Evolutionary conservation across 2,329 filamentous ascomycete genomes (phyloP), one percentile per base, ranked within the genome.

Genomic region (Diaporthe citrichinensis): DNA sequence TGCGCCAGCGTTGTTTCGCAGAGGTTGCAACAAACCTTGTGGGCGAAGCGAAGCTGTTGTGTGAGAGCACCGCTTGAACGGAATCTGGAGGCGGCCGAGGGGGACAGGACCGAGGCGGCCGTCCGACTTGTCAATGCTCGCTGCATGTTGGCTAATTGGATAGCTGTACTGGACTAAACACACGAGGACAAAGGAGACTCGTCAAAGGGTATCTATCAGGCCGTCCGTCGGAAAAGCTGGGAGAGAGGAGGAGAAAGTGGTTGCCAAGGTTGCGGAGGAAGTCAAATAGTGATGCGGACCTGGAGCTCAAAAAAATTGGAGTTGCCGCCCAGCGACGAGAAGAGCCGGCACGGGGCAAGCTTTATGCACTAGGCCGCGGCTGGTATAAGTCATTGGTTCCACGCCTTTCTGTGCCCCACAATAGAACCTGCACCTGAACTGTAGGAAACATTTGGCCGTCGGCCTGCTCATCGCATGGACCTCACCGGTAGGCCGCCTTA

Each of bases 41-140:
- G 96, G 80, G 96, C 95, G 85, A 98, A 99, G 85, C 97, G 92
- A 86, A 98, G 92, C 89, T 98, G 96, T 86, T 98, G 95, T 81
- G 95, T 89, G 81, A 95, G 86, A 81, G 91, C 90, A 82, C 90
- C 86, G 82, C 88, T 87, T 77, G 92, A 88, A 82, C 92, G 92
- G 85, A 93, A 89, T 84, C 90, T 91, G 81, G 88, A 87, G 80
- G 92, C 87, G 77, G 88, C 86, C 84, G 90, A 90, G 84, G 93
- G 91, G 79, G 92, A 93, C 81, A 96, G 92, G 89, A 93, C 92
- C 80, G 95, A 94, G 84, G 95, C 92, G 89, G 95, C 90, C 82
- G 94, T 89, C 85, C 92, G 90, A 81, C 94, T 95, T 84, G 94
- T 92, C 84, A 99, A 91, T 88, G 95, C 95, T 87, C 97, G 95